Evolutionary conservation across 75 land plant genomes (phyloP), one percentile per base, ranked within the genome.

Genomic region (Picea glauca): DNA sequence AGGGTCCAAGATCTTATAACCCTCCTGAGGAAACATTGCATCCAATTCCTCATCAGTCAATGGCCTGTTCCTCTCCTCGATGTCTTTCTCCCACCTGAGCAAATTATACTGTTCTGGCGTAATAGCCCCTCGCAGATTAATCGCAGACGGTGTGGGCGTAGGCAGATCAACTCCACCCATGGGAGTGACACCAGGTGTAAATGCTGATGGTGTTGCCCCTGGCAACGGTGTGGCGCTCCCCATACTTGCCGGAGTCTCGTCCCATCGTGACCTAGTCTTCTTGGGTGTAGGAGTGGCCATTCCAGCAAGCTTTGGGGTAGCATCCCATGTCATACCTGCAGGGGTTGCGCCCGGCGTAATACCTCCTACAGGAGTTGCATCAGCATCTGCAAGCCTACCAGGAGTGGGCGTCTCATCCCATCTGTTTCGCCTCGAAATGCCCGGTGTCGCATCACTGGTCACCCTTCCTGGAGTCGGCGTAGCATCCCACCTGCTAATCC

Each of bases 401-500:
- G 95, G 95, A 2, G 98, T 94, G 5, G 98, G 98, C 0, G 98
- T 94, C 85, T 93, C 98, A 85, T 94, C 98, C 98, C 98, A 94
- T 26, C 99, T 78, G 80, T 94, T 97, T 20, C 93, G 78, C 81
- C 98, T 80, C 0, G 85, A 79, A 31, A 87, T 62, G 13, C 85
- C 87, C n/a, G 95, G 93, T 0, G 99, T 94, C 0, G 99, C 95
- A 80, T 94, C 99, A 30, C 81, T 78, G 20, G 60, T 79, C 31
- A 92, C 87, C 58, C 93, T 86, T 1, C 99, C 99, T 0, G 99
- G 97, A 0, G 99, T 93, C 0, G 99, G 97, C 2, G 98, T 94
- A 1, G 89, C 98, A 87, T 97, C 99, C 99, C 98, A 94, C 26
- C 93, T 60, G 4, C 92, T 91, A 40, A 89, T 89, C 5, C 95